Percentiles rank a stretch among this genome's conserved stretches.
These are phyloP conservation scores for Aspergillus taichungensis DNA, from an alignment of 495 filamentous ascomycete genomes.

Conservation along the genomic window DNA sequence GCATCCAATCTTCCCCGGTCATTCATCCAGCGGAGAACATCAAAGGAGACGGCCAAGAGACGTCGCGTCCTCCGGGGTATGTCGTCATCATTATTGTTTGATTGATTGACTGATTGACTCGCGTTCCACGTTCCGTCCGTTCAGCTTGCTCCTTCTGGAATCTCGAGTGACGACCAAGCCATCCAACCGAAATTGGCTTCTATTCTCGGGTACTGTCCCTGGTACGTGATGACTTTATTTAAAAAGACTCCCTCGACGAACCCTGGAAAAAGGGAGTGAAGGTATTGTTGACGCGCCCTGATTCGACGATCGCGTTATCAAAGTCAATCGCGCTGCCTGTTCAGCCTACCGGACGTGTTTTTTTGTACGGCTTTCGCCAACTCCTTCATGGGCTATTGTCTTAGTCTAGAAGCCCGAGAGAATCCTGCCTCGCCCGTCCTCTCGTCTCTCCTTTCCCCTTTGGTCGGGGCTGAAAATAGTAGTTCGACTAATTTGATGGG, in stretches of 20 bases:
- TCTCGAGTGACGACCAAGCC: conserved; percentile 7
- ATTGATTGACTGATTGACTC: too few species aligned
- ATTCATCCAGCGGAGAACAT: not conserved
- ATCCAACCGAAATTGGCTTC: conserved; percentile 6
- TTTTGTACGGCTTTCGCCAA: not conserved
- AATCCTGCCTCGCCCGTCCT: too few species aligned
- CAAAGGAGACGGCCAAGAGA: conserved; percentile 3
- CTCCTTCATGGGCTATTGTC: conserved; percentile 2
- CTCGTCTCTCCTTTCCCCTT: too few species aligned
- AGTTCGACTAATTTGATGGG: too few species aligned
- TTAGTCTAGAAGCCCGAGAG: conserved; percentile 6
- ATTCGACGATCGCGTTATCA: conserved; percentile 19
- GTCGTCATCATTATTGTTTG: conserved; percentile 12
- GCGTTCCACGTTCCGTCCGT: conserved; percentile 18
- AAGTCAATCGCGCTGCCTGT: conserved; percentile 17
- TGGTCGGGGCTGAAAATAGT: too few species aligned
- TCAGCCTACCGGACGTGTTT: conserved; percentile 12
- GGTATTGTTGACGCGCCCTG: conserved; percentile 14
- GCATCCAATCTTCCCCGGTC: too few species aligned
- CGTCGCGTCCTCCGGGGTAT: conserved; percentile 4
- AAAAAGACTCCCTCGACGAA: too few species aligned
- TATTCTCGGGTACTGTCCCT: not conserved
- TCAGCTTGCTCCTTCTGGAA: conserved; percentile 12
- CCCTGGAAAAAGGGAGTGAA: not conserved
- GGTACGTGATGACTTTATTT: not conserved